Conservation (phyloP, 78 protist genomes). For the slime mould (Dictyostelium discoideum) region DNA sequence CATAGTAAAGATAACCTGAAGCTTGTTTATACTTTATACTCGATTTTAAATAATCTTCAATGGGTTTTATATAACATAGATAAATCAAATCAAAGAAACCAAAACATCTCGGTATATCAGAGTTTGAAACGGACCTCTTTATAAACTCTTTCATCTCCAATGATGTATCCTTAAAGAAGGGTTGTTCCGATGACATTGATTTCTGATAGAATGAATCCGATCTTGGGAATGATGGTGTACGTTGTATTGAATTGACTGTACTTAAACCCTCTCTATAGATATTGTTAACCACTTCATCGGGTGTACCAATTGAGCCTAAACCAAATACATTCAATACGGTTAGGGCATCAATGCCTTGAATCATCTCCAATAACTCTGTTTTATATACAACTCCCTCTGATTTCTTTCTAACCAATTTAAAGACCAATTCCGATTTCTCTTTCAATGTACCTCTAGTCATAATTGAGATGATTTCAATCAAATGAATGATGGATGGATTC, state of each 20-base stretch:
- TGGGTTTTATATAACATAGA: conserved; percentile 57
- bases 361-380: conserved; percentile 51
- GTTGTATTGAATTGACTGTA: conserved; percentile 18
- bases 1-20: conserved; percentile 51
- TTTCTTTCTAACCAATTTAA: conserved; percentile 65
- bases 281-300: conserved; percentile 41
- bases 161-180: neutral
- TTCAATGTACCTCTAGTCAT: conserved; percentile 59
- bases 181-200: neutral
- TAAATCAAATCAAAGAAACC: conserved; percentile 71
- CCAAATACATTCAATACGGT: conserved; percentile 56
- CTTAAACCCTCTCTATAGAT: conserved; percentile 20
- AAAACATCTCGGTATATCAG: conserved; percentile 64
- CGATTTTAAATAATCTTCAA: conserved; percentile 61
- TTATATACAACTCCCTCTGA: conserved; percentile 35
- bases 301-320: conserved; percentile 58
- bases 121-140: conserved; percentile 1
- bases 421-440: conserved; percentile 66
- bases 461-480: conserved; percentile 49
- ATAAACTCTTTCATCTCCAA: conserved; percentile 20
- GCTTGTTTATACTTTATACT: conserved; percentile 20
- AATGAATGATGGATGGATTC: conserved; percentile 37
- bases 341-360: conserved; percentile 28
- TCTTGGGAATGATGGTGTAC: conserved; percentile 14
- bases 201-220: conserved; percentile 27